These are phyloP conservation scores for Puya raimondii DNA, from an alignment of 176 grass and related monocot species.

Conservation along the genomic window DNA sequence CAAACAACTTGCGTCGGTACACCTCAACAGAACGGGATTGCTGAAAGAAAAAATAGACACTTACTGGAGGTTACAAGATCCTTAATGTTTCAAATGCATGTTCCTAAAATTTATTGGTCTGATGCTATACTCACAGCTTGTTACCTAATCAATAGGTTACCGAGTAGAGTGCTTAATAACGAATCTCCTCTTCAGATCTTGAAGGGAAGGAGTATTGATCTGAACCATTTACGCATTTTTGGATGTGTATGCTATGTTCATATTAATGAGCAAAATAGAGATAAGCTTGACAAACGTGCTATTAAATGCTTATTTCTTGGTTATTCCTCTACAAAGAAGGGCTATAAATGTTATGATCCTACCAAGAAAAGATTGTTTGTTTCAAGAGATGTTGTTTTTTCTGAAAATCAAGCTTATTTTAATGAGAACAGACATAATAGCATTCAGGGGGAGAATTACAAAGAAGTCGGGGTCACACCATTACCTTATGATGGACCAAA, in stretches of 20 bases:
- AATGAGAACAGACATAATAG: not conserved
- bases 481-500: too few species aligned
- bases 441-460: too few species aligned
- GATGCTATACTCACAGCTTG: not conserved
- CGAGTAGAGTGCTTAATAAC: not conserved
- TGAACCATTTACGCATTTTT: not conserved
- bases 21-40: slow-evolving; percentile 9
- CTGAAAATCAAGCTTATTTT: not conserved
- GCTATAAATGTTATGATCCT: slow-evolving; percentile 8
- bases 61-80: not conserved
- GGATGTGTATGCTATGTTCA: slow-evolving; percentile 8
- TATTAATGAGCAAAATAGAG: not conserved
- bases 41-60: slow-evolving; percentile 10
- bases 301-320: slow-evolving; percentile 3
- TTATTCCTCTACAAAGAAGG: not conserved
- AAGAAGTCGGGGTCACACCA: too few species aligned
- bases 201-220: not conserved
- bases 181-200: not conserved
- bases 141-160: slow-evolving; percentile 14
- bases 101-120: slow-evolving; percentile 1
- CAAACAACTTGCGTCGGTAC: not conserved
- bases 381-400: slow-evolving; percentile 8
- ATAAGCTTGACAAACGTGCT: not conserved
- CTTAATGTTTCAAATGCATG: not conserved
- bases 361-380: not conserved